Base-by-base conservation (phyloP, 352 stramenopile genomes). In the Pilasporangium apinafurcum region DNA sequence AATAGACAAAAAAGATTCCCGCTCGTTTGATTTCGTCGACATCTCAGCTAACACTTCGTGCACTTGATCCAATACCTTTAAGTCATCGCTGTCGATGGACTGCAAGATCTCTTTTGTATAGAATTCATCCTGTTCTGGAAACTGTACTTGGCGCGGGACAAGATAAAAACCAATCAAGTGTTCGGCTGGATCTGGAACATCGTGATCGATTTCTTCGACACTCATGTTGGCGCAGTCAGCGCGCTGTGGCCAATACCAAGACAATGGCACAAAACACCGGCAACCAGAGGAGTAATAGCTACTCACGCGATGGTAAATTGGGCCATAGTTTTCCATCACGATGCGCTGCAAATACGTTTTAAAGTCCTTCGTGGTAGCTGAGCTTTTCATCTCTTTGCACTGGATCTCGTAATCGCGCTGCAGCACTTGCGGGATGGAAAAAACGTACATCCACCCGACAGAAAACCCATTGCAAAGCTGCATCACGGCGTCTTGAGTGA, bases 161-260 rank as follows among this genome's bases (percentile, higher is more conserved):
- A 86, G 65, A 37, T 67, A 83, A 45, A 83, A 82, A 0, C 65
- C 73, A 4, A 86, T 8, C 1, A 82, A 20, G 28, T 81, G 59
- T 13, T 72, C 60, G 5, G 50, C 51, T 14, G 73, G 73, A 36
- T 86, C 69, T 2, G 65, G 58, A 1, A 85, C 35, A 17, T 60
- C 41, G n/a, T n/a, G n/a, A n/a, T n/a, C n/a, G n/a, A n/a, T 13
- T 25, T 39, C 21, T 60, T 25, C n/a, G 37, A 29, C 13, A 21
- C 16, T 10, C 4, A 43, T 10, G 36, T 9, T 1, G 44, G n/a
- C n/a, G n/a, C n/a, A n/a, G n/a, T n/a, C n/a, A n/a, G n/a, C n/a
- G n/a, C n/a, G n/a, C n/a, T n/a, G 16, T 12, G 56, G 47, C 16
- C 55, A 64, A 0, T 45, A 50, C 73, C 73, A 86, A 42, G 56